Evolutionary conservation across 225 moss, liverwort and hornwort genomes (phyloP), one percentile per base, ranked within the genome.

Genomic region (Asterella californica): DNA sequence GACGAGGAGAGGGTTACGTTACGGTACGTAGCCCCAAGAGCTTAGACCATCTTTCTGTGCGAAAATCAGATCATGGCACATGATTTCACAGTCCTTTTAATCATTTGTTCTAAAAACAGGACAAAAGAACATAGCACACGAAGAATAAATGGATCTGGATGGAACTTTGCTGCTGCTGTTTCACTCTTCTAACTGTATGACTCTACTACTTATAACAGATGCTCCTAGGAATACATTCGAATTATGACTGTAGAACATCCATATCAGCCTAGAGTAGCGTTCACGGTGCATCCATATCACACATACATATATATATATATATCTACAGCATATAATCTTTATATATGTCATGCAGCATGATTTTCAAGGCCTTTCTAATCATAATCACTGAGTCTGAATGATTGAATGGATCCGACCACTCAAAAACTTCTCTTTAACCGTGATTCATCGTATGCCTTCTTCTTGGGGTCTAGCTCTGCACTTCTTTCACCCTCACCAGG

Each of bases 1-100:
- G 42, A 2, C 27, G 9, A 61, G 61, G 61, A 61, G 22, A 9
- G 52, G 17, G 12, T 52, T 52, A 52, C 7, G 42, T 61, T 61
- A 27, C n/a, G n/a, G 61, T 61, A 61, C n/a, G 5, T 9, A 25
- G n/a, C 7, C n/a, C 4, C 52, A 14, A 52, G 52, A 11, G 17
- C 12, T 27, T 27, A 25, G 6, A 61, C n/a, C 67, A 67, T 34
- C 32, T 27, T 67, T 67, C 29, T 0, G 34, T 67, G 52, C 12
- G 12, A 67, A 64, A 67, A 67, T 67, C 67, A 36, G 33, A 67
- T 67, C 67, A 67, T 67, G 33, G 30, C n/a, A 67, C 67, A 67
- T 67, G 67, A 67, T 67, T 67, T 36, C 67, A 14, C 14, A 67
- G 67, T 67, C 33, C 34, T 67, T 67, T 67, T 36, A 67, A 67